A percentile compares a stretch with the other conserved stretches of the same genome.
These are phyloP conservation scores for Achaetomiella virescens DNA, from an alignment of 495 filamentous ascomycete species.

Conservation along the genomic window DNA sequence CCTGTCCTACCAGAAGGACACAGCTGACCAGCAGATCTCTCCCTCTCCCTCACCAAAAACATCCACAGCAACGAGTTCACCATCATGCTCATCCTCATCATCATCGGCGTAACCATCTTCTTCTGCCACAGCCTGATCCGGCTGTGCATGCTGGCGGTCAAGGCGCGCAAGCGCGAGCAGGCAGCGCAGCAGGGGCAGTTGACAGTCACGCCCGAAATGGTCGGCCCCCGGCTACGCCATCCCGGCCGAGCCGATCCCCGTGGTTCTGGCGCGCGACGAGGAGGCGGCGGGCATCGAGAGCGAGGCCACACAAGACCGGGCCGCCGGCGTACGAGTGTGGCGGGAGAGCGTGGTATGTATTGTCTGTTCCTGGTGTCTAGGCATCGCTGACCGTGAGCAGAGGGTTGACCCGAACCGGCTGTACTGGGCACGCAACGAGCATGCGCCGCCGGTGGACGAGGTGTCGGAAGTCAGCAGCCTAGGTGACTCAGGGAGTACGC, in stretches of 20 bases:
- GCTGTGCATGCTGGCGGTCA: slow-evolving; percentile 57
- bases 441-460: slow-evolving; percentile 21
- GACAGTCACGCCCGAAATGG: slow-evolving; percentile 34
- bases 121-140: slow-evolving; percentile 73
- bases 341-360: slow-evolving; percentile 69
- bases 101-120: slow-evolving; percentile 65
- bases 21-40: slow-evolving; percentile 49
- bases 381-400: slow-evolving; percentile 29
- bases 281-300: slow-evolving; percentile 50
- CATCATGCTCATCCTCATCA: slow-evolving; percentile 68
- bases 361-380: not conserved
- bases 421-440: slow-evolving; percentile 64
- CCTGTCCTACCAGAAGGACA: not conserved
- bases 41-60: slow-evolving; percentile 55
- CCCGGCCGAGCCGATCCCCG: slow-evolving; percentile 55
- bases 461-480: slow-evolving; percentile 4
- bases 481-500: not conserved
- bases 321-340: slow-evolving; percentile 91
- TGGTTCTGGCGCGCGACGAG: slow-evolving; percentile 57
- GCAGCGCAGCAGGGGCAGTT: slow-evolving; percentile 9
- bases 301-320: slow-evolving; percentile 50
- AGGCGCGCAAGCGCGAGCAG: slow-evolving; percentile 23
- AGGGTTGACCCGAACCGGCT: slow-evolving; percentile 73
- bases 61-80: slow-evolving; percentile 58
- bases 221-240: slow-evolving; percentile 53